Evolutionary conservation across 2,329 filamentous ascomycete species (phyloP).

Genomic region (Trichophyton verrucosum): DNA sequence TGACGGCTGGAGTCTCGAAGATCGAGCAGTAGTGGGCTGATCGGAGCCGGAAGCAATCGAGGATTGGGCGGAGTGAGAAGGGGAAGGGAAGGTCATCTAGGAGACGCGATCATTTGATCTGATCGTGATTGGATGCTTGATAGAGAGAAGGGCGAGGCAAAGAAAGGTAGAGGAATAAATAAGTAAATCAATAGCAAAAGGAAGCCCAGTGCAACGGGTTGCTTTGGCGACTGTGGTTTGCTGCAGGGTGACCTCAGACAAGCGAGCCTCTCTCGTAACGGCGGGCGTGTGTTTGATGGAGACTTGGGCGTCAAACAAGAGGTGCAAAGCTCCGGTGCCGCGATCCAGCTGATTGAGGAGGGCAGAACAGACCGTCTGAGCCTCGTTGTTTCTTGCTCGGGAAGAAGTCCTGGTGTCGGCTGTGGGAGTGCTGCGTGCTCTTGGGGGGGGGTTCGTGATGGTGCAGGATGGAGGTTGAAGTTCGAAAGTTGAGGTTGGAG

Average conservation of each 20-base stretch:
- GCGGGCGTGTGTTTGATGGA: background rate
- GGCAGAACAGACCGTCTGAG: too few relatives aligned
- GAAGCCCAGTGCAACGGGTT: background rate
- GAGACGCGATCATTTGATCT: constrained; percentile 41
- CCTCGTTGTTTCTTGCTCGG: background rate
- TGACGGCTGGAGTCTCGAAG: constrained; percentile 39
- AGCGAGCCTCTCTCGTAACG: background rate
- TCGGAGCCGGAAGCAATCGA: constrained; percentile 41
- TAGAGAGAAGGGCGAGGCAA: too few relatives aligned
- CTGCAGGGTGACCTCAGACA: constrained; percentile 1
- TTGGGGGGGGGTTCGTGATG: background rate
- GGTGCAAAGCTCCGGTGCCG: background rate
- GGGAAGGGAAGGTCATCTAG: constrained; percentile 47
- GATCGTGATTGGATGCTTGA: constrained; percentile 17
- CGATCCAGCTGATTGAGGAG: background rate
- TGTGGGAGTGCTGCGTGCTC: background rate
- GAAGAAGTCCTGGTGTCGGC: background rate
- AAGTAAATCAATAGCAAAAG: too few relatives aligned
- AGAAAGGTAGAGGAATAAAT: too few relatives aligned
- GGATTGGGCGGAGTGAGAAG: constrained; percentile 40
- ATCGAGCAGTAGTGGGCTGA: constrained; percentile 35
- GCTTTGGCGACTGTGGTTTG: background rate
- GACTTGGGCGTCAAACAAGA: background rate
- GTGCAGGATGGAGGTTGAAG: background rate
- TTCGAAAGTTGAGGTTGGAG: background rate